A percentile compares a stretch with the other conserved stretches of the same genome.
Conservation (phyloP, 306 rosid genomes). For the Quercus suber region DNA sequence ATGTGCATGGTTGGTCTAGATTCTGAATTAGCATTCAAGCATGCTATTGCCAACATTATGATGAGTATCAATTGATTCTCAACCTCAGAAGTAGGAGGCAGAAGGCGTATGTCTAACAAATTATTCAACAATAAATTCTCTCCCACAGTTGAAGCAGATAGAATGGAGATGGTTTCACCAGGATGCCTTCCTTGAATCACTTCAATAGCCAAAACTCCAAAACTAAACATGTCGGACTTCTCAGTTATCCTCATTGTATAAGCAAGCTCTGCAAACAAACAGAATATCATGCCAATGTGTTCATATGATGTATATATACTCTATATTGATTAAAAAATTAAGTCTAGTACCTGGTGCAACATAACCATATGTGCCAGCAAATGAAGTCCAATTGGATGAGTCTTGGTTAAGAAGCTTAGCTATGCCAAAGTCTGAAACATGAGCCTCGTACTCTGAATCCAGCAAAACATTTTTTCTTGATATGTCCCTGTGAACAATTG, state of each 20-base stretch:
- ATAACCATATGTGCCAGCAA: constrained; percentile 18
- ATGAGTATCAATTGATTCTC: background rate
- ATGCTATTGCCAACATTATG: background rate
- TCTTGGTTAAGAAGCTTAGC: constrained; percentile 21
- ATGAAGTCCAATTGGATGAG: constrained; percentile 20
- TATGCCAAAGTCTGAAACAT: constrained; percentile 19
- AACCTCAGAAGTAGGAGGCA: background rate
- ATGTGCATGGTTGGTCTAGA: constrained; percentile 33
- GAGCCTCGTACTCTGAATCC: background rate
- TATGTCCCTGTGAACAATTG: constrained; percentile 13
- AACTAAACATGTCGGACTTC: constrained; percentile 10
- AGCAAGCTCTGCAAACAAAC: constrained; percentile 8
- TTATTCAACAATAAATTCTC: background rate
- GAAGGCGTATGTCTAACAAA: background rate
- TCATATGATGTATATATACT: no score
- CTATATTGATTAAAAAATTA: no score
- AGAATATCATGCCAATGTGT: background rate
- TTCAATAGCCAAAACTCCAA: constrained; percentile 6
- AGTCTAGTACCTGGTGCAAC: constrained; percentile 10
- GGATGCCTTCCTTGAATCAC: constrained; percentile 11
- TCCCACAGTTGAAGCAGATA: background rate
- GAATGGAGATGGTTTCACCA: background rate
- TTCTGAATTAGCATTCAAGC: constrained; percentile 19
- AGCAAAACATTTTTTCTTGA: constrained; percentile 16
- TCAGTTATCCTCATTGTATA: constrained; percentile 11